phyloP scores from a whole-genome alignment of 108 stramenopile genomes.

The Pseudonitzschia multiseries region DNA sequence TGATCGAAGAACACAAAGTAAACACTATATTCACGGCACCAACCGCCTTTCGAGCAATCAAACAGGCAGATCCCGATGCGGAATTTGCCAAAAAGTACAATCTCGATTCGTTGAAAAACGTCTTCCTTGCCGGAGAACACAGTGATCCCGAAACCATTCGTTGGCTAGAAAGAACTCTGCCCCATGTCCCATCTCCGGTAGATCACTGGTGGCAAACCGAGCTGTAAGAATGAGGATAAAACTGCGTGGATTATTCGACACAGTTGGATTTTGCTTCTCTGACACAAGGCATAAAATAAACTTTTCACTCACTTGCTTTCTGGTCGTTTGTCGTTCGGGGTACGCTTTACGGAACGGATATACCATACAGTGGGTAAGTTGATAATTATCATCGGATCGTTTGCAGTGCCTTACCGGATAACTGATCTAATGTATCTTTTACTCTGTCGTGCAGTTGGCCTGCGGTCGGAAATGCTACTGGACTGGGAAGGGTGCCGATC shows the following conservation, averaged over 20 bases:
- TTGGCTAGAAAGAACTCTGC: constrained; percentile 50
- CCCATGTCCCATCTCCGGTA: constrained; percentile 38
- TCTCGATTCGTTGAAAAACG: constrained; percentile 39
- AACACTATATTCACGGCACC: constrained; percentile 74
- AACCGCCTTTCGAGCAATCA: constrained; percentile 77
- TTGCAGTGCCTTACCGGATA: background rate
- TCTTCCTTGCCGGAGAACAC: constrained; percentile 77
- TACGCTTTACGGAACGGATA: background rate
- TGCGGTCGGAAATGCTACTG: constrained; percentile 42
- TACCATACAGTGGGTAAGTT: background rate
- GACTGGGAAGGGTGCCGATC: constrained; percentile 42
- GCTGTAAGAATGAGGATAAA: constrained; percentile 14
- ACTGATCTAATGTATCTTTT: background rate
- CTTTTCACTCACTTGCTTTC: background rate
- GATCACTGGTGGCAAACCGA: constrained; percentile 90
- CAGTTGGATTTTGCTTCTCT: background rate
- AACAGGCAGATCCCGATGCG: constrained; percentile 53
- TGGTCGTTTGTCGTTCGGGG: background rate
- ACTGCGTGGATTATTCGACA: background rate
- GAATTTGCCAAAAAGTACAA: constrained; percentile 45
- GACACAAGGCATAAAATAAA: background rate
- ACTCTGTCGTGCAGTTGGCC: constrained; percentile 22
- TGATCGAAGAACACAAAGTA: constrained; percentile 65
- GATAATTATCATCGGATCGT: background rate
- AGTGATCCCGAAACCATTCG: constrained; percentile 71